Conservation (phyloP, 192 early-diverging fungal species). For the Backusella parvicylindrica region DNA sequence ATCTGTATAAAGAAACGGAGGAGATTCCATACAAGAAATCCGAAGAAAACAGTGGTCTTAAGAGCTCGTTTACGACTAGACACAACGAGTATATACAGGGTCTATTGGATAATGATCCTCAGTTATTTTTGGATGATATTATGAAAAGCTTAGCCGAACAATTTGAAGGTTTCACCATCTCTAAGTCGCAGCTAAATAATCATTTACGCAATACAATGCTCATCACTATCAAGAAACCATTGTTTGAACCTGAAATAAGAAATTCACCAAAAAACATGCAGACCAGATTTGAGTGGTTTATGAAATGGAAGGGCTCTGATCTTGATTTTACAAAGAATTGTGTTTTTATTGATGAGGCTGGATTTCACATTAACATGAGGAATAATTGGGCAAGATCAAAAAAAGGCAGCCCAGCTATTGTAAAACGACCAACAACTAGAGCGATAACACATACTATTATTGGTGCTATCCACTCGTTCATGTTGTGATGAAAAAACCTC, state of each 20-base stretch:
- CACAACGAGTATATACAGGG: neutral
- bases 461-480: neutral
- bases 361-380: too few species aligned
- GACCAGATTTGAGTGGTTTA: too few species aligned
- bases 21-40: neutral
- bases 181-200: too few species aligned
- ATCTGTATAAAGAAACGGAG: neutral
- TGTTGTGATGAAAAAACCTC: neutral
- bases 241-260: neutral
- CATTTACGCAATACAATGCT: conserved; percentile 2
- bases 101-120: neutral
- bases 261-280: neutral
- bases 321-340: neutral
- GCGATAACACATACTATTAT: neutral
- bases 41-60: neutral
- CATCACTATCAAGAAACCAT: neutral
- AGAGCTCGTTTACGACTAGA: neutral
- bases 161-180: conserved; percentile 1
- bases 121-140: neutral
- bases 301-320: neutral
- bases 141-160: neutral
- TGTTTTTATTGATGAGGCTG: neutral
- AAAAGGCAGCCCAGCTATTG: neutral
- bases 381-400: too few species aligned
- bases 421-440: neutral